Conservation (phyloP, 495 filamentous ascomycete species). For the Hypoxylon cercidicola region DNA sequence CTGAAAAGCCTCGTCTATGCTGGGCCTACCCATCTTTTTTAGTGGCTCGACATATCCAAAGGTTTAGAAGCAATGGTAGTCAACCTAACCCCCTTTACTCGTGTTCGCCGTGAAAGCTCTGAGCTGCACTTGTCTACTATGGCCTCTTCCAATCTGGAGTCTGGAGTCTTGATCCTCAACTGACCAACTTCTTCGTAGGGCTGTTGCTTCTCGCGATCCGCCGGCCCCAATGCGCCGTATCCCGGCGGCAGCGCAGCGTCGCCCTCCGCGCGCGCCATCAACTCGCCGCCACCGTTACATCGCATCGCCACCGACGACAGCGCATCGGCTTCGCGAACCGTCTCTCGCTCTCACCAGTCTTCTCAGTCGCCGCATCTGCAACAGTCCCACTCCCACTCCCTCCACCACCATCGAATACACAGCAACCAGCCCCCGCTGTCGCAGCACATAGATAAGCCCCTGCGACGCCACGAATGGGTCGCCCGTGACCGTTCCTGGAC, state of each 20-base stretch:
- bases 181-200: conserved; percentile 48
- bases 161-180: background rate
- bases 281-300: conserved; percentile 42
- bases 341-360: conserved; percentile 37
- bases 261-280: conserved; percentile 58
- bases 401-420: conserved; percentile 34
- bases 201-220: conserved; percentile 60
- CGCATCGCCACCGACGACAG: conserved; percentile 35
- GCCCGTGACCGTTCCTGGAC: conserved; percentile 60
- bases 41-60: conserved; percentile 9
- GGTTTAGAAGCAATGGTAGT: conserved; percentile 35
- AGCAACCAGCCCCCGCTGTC: conserved; percentile 39
- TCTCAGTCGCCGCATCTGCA: conserved; percentile 31
- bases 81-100: background rate
- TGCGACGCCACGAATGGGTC: conserved; percentile 60
- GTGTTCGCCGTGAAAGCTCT: too few species aligned
- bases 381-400: conserved; percentile 8
- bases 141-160: too few species aligned
- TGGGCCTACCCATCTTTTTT: conserved; percentile 27
- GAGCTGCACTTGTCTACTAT: too few species aligned
- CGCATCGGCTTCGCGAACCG: conserved; percentile 26
- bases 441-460: conserved; percentile 62
- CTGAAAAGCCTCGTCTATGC: conserved; percentile 21
- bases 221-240: conserved; percentile 57
- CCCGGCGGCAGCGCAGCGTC: conserved; percentile 50